phyloP scores from a whole-genome alignment of 805 yeast species.

The Ogataea haglerorum region DNA sequence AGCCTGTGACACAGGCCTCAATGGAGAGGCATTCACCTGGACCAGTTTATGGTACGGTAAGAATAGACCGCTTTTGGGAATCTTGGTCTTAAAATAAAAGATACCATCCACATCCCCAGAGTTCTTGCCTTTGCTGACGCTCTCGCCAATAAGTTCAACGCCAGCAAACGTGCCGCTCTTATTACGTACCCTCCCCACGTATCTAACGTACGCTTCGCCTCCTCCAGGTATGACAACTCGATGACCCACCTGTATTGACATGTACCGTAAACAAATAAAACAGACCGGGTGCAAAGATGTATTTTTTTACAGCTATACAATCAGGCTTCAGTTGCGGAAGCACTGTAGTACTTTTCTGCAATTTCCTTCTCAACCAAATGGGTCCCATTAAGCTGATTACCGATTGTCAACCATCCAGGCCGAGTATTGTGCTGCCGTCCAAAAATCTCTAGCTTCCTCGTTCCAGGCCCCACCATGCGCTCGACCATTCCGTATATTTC shows the following conservation, averaged over 20 bases:
- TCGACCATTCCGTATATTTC: slow-evolving; percentile 85
- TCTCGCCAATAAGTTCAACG: slow-evolving; percentile 71
- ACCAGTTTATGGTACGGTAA: slow-evolving; percentile 50
- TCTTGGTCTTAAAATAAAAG: slow-evolving; percentile 61
- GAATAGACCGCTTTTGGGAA: slow-evolving; percentile 72
- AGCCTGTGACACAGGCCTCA: slow-evolving; percentile 12
- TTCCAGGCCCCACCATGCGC: slow-evolving; percentile 70
- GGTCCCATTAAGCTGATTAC: slow-evolving; percentile 68
- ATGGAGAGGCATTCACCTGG: slow-evolving; percentile 20
- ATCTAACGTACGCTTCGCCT: slow-evolving; percentile 64
- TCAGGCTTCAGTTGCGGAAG: not conserved
- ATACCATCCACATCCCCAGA: slow-evolving; percentile 76
- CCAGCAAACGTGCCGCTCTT: slow-evolving; percentile 83
- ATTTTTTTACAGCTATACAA: not conserved
- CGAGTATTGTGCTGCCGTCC: slow-evolving; percentile 84
- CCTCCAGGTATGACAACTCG: slow-evolving; percentile 55
- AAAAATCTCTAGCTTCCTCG: slow-evolving; percentile 82
- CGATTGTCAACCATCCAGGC: slow-evolving; percentile 87
- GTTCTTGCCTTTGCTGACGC: slow-evolving; percentile 69
- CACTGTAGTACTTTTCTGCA: slow-evolving; percentile 16
- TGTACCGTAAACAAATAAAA: slow-evolving; percentile 1
- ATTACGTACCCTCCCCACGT: slow-evolving; percentile 68
- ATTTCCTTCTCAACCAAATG: slow-evolving; percentile 59
- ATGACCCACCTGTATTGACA: slow-evolving; percentile 9
- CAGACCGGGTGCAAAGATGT: slow-evolving; percentile 1